Evolutionary conservation across 2,329 filamentous ascomycete species (phyloP).

Genomic region (Fusarium miscanthi): DNA sequence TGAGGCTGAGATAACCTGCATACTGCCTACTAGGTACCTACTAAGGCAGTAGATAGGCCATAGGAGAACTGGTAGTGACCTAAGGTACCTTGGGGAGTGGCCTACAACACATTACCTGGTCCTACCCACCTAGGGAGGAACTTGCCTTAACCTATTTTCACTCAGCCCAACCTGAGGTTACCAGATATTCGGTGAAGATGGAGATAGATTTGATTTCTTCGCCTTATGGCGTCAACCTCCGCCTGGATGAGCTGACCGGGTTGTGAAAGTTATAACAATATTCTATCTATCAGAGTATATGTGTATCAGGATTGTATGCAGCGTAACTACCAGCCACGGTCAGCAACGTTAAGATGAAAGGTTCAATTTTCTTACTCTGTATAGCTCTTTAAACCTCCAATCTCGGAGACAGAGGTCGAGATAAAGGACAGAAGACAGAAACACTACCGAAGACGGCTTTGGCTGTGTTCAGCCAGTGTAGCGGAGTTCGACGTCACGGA

Average conservation of each 20-base stretch:
- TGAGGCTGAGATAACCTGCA: slow-evolving; percentile 72
- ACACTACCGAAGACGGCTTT: slow-evolving; percentile 23
- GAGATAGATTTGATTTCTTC: neutral
- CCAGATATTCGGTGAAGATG: neutral
- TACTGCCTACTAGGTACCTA: slow-evolving; percentile 52
- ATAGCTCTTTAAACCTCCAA: no score
- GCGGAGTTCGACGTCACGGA: slow-evolving; percentile 3
- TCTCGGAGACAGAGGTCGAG: neutral
- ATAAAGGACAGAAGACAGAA: neutral
- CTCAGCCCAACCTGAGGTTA: neutral
- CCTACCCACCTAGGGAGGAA: neutral
- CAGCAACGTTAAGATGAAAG: no score
- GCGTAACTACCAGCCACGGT: no score
- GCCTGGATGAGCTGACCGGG: no score
- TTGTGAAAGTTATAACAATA: no score
- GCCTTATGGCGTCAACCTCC: neutral
- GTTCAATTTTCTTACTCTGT: no score
- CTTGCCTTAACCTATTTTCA: neutral
- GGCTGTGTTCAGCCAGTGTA: slow-evolving; percentile 11
- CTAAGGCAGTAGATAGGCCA: no score
- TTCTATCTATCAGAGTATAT: no score
- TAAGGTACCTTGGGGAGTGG: no score
- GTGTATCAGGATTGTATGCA: no score
- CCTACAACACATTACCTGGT: neutral
- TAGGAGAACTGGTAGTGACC: no score